These are phyloP conservation scores for Juncus inflexus DNA, from an alignment of 176 grass and related monocot genomes.

Conservation along the genomic window DNA sequence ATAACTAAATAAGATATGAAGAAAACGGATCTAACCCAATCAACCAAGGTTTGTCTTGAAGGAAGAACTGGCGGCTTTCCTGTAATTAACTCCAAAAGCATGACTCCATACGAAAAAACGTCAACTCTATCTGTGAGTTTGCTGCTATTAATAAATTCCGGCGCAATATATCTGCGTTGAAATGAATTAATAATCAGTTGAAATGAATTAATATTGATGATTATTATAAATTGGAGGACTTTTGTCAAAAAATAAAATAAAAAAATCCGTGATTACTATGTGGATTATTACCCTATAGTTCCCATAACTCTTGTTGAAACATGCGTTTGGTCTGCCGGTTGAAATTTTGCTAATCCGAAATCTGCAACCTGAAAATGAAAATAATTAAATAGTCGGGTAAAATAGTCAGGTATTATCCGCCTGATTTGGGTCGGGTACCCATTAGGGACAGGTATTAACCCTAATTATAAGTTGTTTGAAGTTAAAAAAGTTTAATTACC, in stretches of 20 bases:
- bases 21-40: constrained; percentile 32
- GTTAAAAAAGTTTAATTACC: constrained; percentile 10
- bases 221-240: too few species aligned
- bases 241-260: too few species aligned
- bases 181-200: background rate
- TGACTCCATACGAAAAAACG: constrained; percentile 49
- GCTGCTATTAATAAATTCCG: constrained; percentile 41
- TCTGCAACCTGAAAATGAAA: constrained; percentile 41
- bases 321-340: constrained; percentile 40
- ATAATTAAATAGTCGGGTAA: background rate
- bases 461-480: background rate
- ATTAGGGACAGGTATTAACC: background rate
- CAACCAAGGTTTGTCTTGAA: constrained; percentile 50
- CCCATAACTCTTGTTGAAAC: constrained; percentile 62
- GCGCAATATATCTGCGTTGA: constrained; percentile 42
- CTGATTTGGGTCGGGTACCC: background rate
- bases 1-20: background rate
- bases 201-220: too few species aligned
- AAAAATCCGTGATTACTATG: too few species aligned
- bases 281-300: constrained; percentile 39
- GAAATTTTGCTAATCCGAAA: constrained; percentile 56
- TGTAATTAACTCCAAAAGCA: constrained; percentile 48
- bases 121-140: constrained; percentile 48
- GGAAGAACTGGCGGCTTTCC: constrained; percentile 38
- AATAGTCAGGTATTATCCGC: too few species aligned